phyloP scores from a whole-genome alignment of 2,329 filamentous ascomycete species.

The Penicillium sp. region DNA sequence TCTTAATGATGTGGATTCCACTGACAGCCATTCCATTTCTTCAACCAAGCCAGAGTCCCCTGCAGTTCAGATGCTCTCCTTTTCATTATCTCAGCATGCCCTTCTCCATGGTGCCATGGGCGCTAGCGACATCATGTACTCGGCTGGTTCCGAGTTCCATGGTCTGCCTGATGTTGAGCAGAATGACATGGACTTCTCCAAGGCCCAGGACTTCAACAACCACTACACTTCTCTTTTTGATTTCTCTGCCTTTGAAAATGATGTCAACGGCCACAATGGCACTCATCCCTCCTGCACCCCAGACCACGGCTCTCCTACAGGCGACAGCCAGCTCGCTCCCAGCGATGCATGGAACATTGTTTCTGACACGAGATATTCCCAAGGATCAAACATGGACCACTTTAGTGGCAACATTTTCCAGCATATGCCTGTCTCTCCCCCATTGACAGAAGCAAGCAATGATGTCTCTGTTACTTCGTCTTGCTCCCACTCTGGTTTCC shows the following conservation, averaged over 20 bases:
- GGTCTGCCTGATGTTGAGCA: constrained; percentile 43
- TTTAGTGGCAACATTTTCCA: constrained; percentile 41
- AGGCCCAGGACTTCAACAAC: constrained; percentile 44
- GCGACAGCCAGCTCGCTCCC: constrained; percentile 41
- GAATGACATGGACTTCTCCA: constrained; percentile 42
- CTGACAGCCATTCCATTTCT: constrained; percentile 43
- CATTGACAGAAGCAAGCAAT: constrained; percentile 48
- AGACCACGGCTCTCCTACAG: constrained; percentile 45
- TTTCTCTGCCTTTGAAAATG: constrained; percentile 48
- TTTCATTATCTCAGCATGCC: constrained; percentile 45
- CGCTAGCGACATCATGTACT: constrained; percentile 45
- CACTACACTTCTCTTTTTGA: constrained; percentile 45
- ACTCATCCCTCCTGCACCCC: constrained; percentile 37
- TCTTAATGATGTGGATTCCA: constrained; percentile 44
- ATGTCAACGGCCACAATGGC: constrained; percentile 39
- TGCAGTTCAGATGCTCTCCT: constrained; percentile 49
- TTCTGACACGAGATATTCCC: constrained; percentile 39
- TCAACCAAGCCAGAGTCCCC: constrained; percentile 44
- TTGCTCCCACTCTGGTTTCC: constrained; percentile 45
- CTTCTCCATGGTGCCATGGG: constrained; percentile 45
- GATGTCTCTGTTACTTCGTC: constrained; percentile 47
- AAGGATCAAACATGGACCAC: constrained; percentile 42
- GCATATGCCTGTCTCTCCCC: constrained; percentile 48
- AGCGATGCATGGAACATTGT: constrained; percentile 44
- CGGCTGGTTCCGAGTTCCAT: constrained; percentile 44